Base-by-base conservation (phyloP, 169 alveolate species). In the Plasmodium malariae region DNA sequence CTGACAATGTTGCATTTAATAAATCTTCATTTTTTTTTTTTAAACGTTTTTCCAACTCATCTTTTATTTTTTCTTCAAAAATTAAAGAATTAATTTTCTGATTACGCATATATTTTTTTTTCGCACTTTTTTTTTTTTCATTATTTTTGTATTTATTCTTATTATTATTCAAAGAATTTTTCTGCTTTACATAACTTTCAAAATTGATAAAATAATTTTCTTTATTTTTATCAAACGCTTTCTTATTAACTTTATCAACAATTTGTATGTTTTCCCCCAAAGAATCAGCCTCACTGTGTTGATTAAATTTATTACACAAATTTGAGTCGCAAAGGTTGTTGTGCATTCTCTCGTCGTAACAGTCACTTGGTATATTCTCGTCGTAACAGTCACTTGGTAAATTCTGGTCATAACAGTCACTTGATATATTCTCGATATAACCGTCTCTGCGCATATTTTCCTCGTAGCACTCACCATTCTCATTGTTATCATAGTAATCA, bases 41-140 rank as follows among this genome's bases (percentile, higher is more conserved):
- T 83, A 83, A 83, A 24, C 83, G 49, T 37, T 83, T 83, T 37
- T 83, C 63, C 9, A 83, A 34, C 71, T 83, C 83, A 32, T 83
- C 76, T 62, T 83, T 83, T 83, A 83, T 83, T 49, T 83, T 67
- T 34, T 83, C 91, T 83, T 83, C 91, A 67, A 83, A 49, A 12
- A 49, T 19, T 43, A 83, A 67, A 36, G 60, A 26, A 67, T 76
- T 76, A 37, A 63, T 34, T 63, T 65, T 43, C 6, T 67, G n/a
- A 19, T 43, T 67, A 36, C 17, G 26, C 19, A 19, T 43, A 36
- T 36, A 24, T n/a, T 11, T 36, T 51, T 83, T 83, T 12, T 70
- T 65, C 6, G 26, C 48, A 1, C 45, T 49, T 32, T 60, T 83
- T 30, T 83, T 49, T 17, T 51, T 51, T 37, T n/a, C 48, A 62